A percentile compares a stretch with the other conserved stretches of the same genome.
phyloP scores from a whole-genome alignment of 768 basidiomycete species.

The Neoboletus subvelutipes region DNA sequence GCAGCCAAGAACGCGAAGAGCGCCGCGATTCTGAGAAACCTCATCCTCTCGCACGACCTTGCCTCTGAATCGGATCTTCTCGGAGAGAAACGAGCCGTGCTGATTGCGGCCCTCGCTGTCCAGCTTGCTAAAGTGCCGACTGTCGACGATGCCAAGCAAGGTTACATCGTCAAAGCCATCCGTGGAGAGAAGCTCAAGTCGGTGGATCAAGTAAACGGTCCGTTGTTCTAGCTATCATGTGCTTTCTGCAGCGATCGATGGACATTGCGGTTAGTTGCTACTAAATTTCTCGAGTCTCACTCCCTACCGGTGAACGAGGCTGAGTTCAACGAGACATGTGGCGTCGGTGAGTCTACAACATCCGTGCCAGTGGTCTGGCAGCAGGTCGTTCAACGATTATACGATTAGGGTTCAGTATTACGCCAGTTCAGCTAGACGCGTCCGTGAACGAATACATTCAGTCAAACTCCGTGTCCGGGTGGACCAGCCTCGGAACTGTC shows the following conservation, averaged over 20 bases:
- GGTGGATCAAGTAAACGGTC: slow-evolving; percentile 86
- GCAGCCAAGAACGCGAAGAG: slow-evolving; percentile 80
- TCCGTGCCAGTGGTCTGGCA: not conserved
- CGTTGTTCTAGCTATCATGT: slow-evolving; percentile 23
- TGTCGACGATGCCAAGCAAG: slow-evolving; percentile 53
- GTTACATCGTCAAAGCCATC: slow-evolving; percentile 67
- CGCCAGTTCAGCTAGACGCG: slow-evolving; percentile 57
- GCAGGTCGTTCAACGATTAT: slow-evolving; percentile 3
- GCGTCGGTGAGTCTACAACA: slow-evolving; percentile 67
- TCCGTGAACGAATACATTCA: slow-evolving; percentile 58
- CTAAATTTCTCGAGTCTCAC: slow-evolving; percentile 69
- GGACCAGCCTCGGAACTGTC: slow-evolving; percentile 70
- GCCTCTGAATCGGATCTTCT: slow-evolving; percentile 39
- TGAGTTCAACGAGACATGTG: slow-evolving; percentile 78
- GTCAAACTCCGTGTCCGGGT: slow-evolving; percentile 58
- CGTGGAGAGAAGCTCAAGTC: slow-evolving; percentile 71
- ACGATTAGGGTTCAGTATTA: slow-evolving; percentile 72
- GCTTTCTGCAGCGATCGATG: not conserved
- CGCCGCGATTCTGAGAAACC: slow-evolving; percentile 63
- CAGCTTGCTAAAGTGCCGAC: slow-evolving; percentile 53
- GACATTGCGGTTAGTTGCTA: slow-evolving; percentile 40
- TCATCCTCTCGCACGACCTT: slow-evolving; percentile 60
- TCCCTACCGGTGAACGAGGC: slow-evolving; percentile 58
- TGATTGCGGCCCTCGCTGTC: slow-evolving; percentile 67
- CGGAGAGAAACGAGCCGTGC: slow-evolving; percentile 75